Evolutionary conservation across 1,284 basidiomycete genomes (phyloP).

Genomic region (Agroathelia rolfsii): DNA sequence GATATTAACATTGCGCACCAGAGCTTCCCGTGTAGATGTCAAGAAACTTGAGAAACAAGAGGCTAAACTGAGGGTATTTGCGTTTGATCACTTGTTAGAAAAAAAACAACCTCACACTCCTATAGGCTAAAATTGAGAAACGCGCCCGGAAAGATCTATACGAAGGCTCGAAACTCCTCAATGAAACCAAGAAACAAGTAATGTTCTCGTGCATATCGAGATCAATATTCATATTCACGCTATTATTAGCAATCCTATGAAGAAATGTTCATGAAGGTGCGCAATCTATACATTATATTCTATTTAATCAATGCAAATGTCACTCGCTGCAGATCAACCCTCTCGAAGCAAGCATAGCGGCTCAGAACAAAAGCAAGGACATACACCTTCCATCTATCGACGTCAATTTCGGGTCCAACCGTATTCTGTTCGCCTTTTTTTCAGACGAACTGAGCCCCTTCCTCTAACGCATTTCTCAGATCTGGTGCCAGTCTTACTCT

Average conservation of each 20-base stretch:
- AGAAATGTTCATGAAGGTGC: constrained; percentile 93
- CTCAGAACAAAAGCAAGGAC: constrained; percentile 95
- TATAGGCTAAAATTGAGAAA: constrained; percentile 92
- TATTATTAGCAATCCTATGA: constrained; percentile 98
- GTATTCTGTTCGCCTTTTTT: constrained; percentile 65
- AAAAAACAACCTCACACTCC: too few relatives aligned
- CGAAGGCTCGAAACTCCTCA: constrained; percentile 92
- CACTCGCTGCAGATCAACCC: constrained; percentile 98
- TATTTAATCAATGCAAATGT: too few relatives aligned
- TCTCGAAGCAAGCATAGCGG: constrained; percentile 67
- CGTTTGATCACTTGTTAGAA: too few relatives aligned
- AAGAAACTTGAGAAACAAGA: constrained; percentile 98
- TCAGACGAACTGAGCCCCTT: too few relatives aligned
- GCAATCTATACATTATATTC: constrained; percentile 9
- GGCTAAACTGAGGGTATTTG: constrained; percentile 78
- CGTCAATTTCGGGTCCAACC: constrained; percentile 88
- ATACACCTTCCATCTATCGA: constrained; percentile 95
- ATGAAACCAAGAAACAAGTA: constrained; percentile 86
- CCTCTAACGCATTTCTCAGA: too few relatives aligned
- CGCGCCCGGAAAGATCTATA: constrained; percentile 82
- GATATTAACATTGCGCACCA: constrained; percentile 19
- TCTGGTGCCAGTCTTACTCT: constrained; percentile 82
- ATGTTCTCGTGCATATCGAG: background rate
- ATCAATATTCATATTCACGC: too few relatives aligned
- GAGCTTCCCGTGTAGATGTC: constrained; percentile 92